A percentile compares a stretch with the other conserved stretches of the same genome.
phyloP scores from a whole-genome alignment of 805 yeast species.

The Naumovozyma baii region DNA sequence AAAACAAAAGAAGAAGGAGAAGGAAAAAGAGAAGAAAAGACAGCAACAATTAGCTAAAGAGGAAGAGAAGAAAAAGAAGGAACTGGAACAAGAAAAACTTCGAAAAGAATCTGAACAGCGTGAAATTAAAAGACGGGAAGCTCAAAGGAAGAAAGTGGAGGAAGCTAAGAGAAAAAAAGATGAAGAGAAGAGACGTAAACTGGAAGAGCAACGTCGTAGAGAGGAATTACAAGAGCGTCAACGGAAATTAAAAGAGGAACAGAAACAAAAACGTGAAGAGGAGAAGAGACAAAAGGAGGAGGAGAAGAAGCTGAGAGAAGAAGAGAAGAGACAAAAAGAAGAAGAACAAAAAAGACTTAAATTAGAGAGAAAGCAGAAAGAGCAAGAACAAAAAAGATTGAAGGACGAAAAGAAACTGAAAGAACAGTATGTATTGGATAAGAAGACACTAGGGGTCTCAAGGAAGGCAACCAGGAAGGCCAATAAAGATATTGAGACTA shows the following conservation, averaged over 20 bases:
- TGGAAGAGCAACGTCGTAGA: conserved; percentile 35
- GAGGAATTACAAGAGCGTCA: conserved; percentile 34
- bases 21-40: conserved; percentile 60
- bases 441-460: not conserved
- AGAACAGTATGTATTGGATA: not conserved
- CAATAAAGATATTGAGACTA: not conserved
- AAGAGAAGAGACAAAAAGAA: conserved; percentile 18
- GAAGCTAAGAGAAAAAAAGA: conserved; percentile 32
- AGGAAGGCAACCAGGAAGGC: not conserved
- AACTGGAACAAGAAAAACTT: conserved; percentile 46
- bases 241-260: conserved; percentile 32
- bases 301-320: conserved; percentile 22
- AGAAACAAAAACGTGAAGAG: conserved; percentile 31
- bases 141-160: conserved; percentile 32
- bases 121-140: conserved; percentile 35
- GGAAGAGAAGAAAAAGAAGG: conserved; percentile 48
- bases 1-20: conserved; percentile 55
- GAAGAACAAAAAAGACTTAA: conserved; percentile 20
- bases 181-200: conserved; percentile 33
- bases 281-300: conserved; percentile 30
- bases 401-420: conserved; percentile 21
- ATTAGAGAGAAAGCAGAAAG: conserved; percentile 12
- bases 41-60: conserved; percentile 53
- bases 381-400: conserved; percentile 10
- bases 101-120: conserved; percentile 32